Evolutionary conservation across 2,329 filamentous ascomycete genomes (phyloP).

Genomic region (Hypoxylon sp.): DNA sequence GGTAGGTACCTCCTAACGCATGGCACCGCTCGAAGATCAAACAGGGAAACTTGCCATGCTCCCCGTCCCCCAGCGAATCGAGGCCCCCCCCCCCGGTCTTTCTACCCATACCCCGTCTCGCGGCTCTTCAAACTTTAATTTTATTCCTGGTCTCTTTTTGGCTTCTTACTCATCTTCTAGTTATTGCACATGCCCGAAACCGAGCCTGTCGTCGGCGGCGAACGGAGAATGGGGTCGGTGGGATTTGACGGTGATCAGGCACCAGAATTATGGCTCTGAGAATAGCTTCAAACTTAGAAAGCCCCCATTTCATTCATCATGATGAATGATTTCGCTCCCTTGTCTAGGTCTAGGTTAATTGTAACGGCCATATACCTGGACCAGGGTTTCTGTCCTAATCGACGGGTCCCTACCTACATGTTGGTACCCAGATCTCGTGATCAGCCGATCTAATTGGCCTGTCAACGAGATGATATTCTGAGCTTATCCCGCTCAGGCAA

Average conservation of each 20-base stretch:
- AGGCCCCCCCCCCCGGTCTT: neutral
- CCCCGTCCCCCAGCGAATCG: no score
- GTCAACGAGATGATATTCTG: constrained; percentile 7
- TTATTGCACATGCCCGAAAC: constrained; percentile 5
- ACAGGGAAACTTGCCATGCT: no score
- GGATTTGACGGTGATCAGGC: constrained; percentile 31
- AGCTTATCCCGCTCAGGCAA: constrained; percentile 14
- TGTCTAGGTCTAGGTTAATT: constrained; percentile 5
- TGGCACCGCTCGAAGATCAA: neutral
- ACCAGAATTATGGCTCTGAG: constrained; percentile 30
- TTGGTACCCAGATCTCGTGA: constrained; percentile 9
- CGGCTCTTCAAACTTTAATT: constrained; percentile 36
- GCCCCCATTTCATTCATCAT: neutral
- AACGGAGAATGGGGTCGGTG: constrained; percentile 22
- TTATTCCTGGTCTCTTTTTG: constrained; percentile 25
- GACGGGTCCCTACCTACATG: constrained; percentile 1
- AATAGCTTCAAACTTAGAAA: constrained; percentile 31
- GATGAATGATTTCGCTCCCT: neutral
- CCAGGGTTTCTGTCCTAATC: neutral
- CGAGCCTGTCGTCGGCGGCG: constrained; percentile 13
- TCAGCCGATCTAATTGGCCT: constrained; percentile 8
- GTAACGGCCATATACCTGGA: neutral
- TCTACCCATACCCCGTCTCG: constrained; percentile 7
- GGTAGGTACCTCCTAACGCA: no score
- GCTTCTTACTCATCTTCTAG: constrained; percentile 18